Conservation (phyloP, 306 rosid genomes). For the Quercus aquifolioides region DNA sequence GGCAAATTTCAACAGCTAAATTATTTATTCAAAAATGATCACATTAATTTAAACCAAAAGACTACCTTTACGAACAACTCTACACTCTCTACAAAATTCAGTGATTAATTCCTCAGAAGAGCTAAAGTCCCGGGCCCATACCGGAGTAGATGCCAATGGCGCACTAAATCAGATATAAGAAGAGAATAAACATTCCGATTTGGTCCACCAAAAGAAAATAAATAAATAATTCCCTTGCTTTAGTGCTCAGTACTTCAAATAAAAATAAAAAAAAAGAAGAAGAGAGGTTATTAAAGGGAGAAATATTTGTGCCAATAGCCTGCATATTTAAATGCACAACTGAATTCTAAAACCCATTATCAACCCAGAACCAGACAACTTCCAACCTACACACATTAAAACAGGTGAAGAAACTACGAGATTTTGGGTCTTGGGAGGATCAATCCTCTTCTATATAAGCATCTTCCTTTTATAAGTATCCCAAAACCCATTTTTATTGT, state of each 20-base stretch:
- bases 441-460: not conserved
- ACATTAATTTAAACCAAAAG: not conserved
- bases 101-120: constrained; percentile 87
- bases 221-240: not conserved
- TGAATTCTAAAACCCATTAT: not conserved
- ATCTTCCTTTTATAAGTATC: no score
- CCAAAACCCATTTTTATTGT: not conserved
- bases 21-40: not conserved
- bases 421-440: not conserved
- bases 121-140: constrained; percentile 86
- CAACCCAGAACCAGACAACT: no score
- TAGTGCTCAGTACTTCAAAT: not conserved
- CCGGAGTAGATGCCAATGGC: constrained; percentile 80
- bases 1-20: not conserved
- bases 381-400: no score
- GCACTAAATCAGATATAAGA: constrained; percentile 51
- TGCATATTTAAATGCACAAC: not conserved
- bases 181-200: constrained; percentile 21
- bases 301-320: not conserved
- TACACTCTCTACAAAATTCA: constrained; percentile 96
- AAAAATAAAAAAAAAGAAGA: no score
- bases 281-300: not conserved
- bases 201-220: constrained; percentile 6
- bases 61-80: constrained; percentile 91
- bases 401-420: not conserved